These are phyloP conservation scores for Penicillium paradoxum DNA, from an alignment of 495 filamentous ascomycete species.

Conservation along the genomic window DNA sequence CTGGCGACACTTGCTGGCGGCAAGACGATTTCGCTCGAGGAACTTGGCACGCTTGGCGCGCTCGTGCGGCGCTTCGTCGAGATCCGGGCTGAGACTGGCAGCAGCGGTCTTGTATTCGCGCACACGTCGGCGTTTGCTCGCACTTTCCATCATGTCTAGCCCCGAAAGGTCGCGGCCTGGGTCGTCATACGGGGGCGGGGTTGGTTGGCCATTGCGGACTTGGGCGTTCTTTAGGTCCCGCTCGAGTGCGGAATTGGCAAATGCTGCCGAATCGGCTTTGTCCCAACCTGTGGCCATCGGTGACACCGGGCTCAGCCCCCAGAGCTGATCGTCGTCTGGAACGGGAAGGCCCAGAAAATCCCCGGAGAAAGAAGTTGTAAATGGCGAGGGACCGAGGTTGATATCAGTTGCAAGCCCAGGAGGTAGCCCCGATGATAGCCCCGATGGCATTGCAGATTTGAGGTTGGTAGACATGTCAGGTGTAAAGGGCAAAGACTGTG, in stretches of 20 bases:
- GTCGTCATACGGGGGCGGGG: conserved; percentile 35
- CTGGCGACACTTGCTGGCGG: conserved; percentile 80
- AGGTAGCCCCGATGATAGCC: conserved; percentile 4
- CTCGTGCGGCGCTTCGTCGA: conserved; percentile 25
- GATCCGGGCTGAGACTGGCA: conserved; percentile 22
- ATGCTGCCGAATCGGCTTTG: conserved; percentile 23
- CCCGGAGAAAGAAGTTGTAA: conserved; percentile 21
- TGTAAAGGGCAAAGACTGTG: neutral
- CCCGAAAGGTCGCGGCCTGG: conserved; percentile 1
- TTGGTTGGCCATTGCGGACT: conserved; percentile 42
- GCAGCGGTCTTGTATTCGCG: conserved; percentile 14
- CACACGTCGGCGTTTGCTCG: conserved; percentile 6
- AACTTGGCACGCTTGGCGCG: conserved; percentile 45
- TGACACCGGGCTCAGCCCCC: conserved; percentile 31
- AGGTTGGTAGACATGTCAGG: conserved; percentile 18
- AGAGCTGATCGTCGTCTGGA: conserved; percentile 32
- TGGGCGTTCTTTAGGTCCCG: conserved; percentile 35
- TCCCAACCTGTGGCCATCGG: conserved; percentile 28
- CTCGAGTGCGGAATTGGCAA: conserved; percentile 22
- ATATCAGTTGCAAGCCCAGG: neutral
- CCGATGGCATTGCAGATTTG: conserved; percentile 15
- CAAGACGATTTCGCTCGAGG: conserved; percentile 76
- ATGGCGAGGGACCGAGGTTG: conserved; percentile 14
- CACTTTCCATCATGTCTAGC: neutral
- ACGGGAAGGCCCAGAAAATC: conserved; percentile 29